Evolutionary conservation across 352 stramenopile genomes (phyloP).

Genomic region (Pythium insidiosum): DNA sequence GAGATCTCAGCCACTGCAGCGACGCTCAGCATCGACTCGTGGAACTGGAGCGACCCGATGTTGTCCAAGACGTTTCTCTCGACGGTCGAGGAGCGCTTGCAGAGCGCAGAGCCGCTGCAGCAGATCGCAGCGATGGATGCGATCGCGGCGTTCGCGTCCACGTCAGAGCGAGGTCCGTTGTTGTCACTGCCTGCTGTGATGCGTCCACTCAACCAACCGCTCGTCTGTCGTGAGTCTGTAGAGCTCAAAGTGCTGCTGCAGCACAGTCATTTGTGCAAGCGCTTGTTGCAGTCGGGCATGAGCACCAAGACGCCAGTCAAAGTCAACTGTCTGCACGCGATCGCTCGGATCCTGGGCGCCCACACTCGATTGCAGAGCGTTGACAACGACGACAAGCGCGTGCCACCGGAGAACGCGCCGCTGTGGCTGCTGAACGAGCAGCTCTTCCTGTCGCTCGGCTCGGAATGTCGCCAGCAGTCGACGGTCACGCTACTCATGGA

Average conservation of each 20-base stretch:
- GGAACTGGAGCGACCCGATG: slow-evolving; percentile 68
- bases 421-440: slow-evolving; percentile 61
- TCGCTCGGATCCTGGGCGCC: slow-evolving; percentile 46
- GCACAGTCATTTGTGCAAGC: slow-evolving; percentile 52
- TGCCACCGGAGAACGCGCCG: slow-evolving; percentile 45
- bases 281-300: slow-evolving; percentile 41
- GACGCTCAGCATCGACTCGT: slow-evolving; percentile 54
- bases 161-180: slow-evolving; percentile 63
- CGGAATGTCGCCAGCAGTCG: slow-evolving; percentile 35
- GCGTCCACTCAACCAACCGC: too few relatives aligned
- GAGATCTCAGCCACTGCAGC: slow-evolving; percentile 67
- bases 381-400: slow-evolving; percentile 15
- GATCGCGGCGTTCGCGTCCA: slow-evolving; percentile 66
- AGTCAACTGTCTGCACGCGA: slow-evolving; percentile 58
- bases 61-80: slow-evolving; percentile 74
- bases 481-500: slow-evolving; percentile 69
- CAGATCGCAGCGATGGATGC: slow-evolving; percentile 83
- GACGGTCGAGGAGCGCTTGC: slow-evolving; percentile 61
- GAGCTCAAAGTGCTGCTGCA: slow-evolving; percentile 69
- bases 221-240: too few relatives aligned
- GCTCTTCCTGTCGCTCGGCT: slow-evolving; percentile 57
- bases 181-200: neutral
- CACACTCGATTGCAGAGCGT: slow-evolving; percentile 46
- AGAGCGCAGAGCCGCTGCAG: slow-evolving; percentile 51
- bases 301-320: slow-evolving; percentile 72